Base-by-base conservation (phyloP, 1,284 basidiomycete genomes). In the Fomitiporia mediterranea region DNA sequence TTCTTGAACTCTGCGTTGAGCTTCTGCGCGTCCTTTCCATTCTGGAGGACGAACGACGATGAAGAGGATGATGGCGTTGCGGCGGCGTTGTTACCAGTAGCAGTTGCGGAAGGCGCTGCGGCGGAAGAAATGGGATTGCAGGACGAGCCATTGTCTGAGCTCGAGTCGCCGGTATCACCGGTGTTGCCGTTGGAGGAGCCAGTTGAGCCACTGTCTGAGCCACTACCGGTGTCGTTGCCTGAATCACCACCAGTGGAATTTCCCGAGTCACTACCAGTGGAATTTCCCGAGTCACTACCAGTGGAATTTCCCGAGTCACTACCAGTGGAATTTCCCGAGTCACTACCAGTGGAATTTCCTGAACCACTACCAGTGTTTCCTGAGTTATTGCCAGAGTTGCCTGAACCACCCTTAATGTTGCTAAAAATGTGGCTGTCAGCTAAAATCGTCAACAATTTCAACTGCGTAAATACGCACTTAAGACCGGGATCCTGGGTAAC, bases 161-260 rank as follows among this genome's bases (percentile, higher is more conserved):
- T 4, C 15, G 15, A 39, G 15, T 39, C 37, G 37, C 15, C 37
- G 15, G 15, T 39, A 13, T 52, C 27, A 4, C 69, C 69, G 51
- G 81, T 75, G 73, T 57, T 78, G 80, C 61, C 74, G 75, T 61
- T 77, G 78, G 79, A 65, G 47, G 75, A 69, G 13, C 13, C 35
- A 48, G 39, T 23, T 30, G 51, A 53, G 8, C 23, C 38, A 43
- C 21, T 9, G 42, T 23, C 5, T 19, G 17, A 23, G 4, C 4
- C 37, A 39, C 4, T 13, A 23, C 19, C 27, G 37, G 28, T 23
- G 30, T 17, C 19, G 23, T 23, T 23, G 21, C 11, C 21, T 11
- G 60, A 44, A n/a, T 57, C 50, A 15, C 56, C 27, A 48, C 59
- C 27, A 21, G 43, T 19, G 13, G 19, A 15, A 9, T n/a, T n/a